Conservation (phyloP, 768 basidiomycete species). For the Kwoniella mangroviensis region DNA sequence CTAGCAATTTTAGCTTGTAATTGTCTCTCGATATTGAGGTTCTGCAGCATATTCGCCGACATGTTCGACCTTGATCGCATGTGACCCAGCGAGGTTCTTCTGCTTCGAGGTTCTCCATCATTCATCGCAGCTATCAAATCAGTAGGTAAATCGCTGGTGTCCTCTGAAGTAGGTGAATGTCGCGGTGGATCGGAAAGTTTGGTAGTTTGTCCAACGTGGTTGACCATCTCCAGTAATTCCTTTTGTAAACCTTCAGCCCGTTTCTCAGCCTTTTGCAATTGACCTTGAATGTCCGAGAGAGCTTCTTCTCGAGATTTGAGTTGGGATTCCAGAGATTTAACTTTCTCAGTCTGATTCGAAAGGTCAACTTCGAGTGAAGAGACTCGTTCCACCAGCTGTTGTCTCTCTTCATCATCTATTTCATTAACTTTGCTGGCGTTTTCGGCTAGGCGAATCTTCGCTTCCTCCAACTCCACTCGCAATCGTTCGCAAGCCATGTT, state of each 20-base stretch:
- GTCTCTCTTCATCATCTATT: conserved; percentile 1
- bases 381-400: not conserved
- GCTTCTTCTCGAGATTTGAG: not conserved
- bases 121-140: conserved; percentile 5
- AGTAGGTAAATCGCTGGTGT: conserved; percentile 13
- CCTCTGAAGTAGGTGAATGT: not conserved
- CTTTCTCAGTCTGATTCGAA: not conserved
- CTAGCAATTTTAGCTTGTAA: conserved; percentile 19
- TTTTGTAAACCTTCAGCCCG: conserved; percentile 22
- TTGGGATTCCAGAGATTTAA: conserved; percentile 3
- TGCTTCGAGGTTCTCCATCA: not conserved
- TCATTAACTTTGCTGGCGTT: not conserved
- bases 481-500: conserved; percentile 4
- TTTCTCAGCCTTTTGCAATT: not conserved
- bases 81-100: conserved; percentile 22
- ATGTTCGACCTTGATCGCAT: conserved; percentile 20
- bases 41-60: conserved; percentile 10
- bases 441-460: not conserved
- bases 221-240: conserved; percentile 20
- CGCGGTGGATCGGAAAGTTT: conserved; percentile 23
- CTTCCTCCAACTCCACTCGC: conserved; percentile 4
- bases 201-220: conserved; percentile 20
- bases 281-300: not conserved
- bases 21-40: conserved; percentile 21
- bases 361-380: conserved; percentile 10